Evolutionary conservation across 2,329 filamentous ascomycete genomes (phyloP).

Genomic region (Tolypocladium amazonense): DNA sequence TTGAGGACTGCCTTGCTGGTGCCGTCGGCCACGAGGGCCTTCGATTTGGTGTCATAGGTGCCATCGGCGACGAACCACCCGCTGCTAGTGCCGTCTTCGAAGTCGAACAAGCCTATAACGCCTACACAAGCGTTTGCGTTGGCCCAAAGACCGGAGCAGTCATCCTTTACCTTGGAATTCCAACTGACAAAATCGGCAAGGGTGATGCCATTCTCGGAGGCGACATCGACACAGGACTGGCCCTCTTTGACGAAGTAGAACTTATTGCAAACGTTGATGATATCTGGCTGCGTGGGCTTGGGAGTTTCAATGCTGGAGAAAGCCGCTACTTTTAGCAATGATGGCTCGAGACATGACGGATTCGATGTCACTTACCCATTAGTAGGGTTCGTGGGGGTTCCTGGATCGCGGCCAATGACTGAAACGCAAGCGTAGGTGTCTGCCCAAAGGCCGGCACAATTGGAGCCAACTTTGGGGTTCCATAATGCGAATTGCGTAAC

Average conservation of each 20-base stretch:
- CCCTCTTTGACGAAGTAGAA: neutral
- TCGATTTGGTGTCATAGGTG: neutral
- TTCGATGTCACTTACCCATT: neutral
- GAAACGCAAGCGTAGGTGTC: neutral
- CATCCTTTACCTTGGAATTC: neutral
- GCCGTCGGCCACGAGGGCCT: neutral
- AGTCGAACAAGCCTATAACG: too few species aligned
- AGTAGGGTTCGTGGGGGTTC: neutral
- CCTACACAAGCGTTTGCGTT: too few species aligned
- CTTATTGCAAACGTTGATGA: neutral
- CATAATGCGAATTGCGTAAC: neutral
- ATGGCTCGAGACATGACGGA: neutral
- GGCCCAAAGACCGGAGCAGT: neutral
- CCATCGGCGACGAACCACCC: too few species aligned
- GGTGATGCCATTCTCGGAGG: neutral
- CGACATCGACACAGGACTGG: neutral
- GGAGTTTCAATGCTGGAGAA: neutral
- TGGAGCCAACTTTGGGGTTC: neutral
- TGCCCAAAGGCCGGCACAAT: neutral
- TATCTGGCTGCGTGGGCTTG: neutral
- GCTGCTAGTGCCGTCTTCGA: too few species aligned
- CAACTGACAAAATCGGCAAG: too few species aligned
- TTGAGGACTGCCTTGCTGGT: neutral
- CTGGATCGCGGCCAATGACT: neutral
- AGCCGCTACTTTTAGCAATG: neutral